Evolutionary conservation across 345 rosid genomes (phyloP).

Genomic region (Populus davidiana): DNA sequence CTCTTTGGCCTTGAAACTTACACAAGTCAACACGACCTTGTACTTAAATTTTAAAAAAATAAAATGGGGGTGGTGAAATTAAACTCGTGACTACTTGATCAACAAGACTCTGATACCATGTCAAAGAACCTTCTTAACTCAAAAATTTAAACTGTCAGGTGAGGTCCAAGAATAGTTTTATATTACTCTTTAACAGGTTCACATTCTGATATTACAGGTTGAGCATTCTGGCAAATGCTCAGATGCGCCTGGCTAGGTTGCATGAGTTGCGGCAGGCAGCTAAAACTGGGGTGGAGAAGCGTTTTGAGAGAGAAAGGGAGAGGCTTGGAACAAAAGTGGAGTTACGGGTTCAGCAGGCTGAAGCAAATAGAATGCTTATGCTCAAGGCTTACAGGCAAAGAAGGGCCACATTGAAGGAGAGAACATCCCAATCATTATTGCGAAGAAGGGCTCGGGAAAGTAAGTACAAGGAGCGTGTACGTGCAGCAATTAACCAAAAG

Average conservation of each 20-base stretch:
- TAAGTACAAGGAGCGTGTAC: constrained; percentile 81
- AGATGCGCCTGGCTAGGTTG: constrained; percentile 73
- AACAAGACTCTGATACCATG: no score
- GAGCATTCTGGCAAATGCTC: constrained; percentile 75
- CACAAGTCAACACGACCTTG: no score
- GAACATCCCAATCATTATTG: constrained; percentile 71
- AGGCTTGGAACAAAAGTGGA: constrained; percentile 80
- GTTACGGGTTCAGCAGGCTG: constrained; percentile 78
- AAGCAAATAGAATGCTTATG: constrained; percentile 84
- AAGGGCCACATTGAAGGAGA: constrained; percentile 74
- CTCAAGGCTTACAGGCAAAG: constrained; percentile 68
- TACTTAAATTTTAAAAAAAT: no score
- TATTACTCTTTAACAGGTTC: no score
- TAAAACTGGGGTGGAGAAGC: constrained; percentile 68
- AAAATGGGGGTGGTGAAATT: no score
- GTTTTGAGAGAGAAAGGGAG: constrained; percentile 73
- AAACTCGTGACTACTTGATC: no score
- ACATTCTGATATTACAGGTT: constrained; percentile 37
- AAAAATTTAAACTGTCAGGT: no score
- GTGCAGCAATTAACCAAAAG: constrained; percentile 83
- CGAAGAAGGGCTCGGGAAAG: constrained; percentile 79
- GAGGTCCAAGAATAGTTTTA: no score
- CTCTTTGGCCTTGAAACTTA: no score
- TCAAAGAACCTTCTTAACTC: no score
- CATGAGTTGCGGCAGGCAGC: constrained; percentile 95